Conservation (phyloP, 1,284 basidiomycete species). For the Xerocomus minutiporus region DNA sequence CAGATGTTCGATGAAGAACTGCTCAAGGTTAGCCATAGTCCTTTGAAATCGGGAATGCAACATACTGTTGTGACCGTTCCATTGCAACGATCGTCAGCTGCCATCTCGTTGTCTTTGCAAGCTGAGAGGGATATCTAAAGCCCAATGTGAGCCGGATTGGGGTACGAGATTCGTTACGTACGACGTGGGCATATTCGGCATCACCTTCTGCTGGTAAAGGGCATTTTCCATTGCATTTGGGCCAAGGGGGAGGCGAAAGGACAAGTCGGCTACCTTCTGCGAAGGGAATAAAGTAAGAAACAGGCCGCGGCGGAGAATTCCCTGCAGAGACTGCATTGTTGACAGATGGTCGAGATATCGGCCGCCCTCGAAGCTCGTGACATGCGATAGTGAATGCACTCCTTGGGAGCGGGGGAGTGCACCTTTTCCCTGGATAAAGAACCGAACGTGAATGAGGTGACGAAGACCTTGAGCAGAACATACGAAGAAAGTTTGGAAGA, state of each 20-base stretch:
- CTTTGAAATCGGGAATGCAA: not conserved
- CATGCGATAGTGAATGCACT: not conserved
- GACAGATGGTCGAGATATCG: conserved; percentile 7
- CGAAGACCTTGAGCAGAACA: not conserved
- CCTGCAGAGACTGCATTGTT: conserved; percentile 18
- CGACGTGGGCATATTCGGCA: conserved; percentile 19
- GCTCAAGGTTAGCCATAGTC: conserved; percentile 2
- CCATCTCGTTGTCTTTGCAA: conserved; percentile 24
- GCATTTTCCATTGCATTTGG: conserved; percentile 23
- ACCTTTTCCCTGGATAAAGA: conserved; percentile 5
- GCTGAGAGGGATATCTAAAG: conserved; percentile 28
- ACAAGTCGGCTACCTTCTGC: conserved; percentile 10
- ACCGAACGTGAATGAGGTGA: not conserved
- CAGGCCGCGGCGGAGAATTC: conserved; percentile 11
- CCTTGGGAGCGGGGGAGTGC: not conserved
- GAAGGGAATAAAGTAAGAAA: conserved; percentile 16
- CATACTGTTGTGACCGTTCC: conserved; percentile 23
- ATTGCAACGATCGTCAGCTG: conserved; percentile 18
- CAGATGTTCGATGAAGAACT: conserved; percentile 29
- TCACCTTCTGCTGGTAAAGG: conserved; percentile 2
- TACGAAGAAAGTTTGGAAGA: conserved; percentile 12
- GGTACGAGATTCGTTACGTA: conserved; percentile 9
- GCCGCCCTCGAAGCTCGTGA: conserved; percentile 13
- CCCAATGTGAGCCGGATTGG: not conserved
- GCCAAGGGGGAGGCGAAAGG: conserved; percentile 17